Evolutionary conservation across 23 red algal species (phyloP).

Genomic region (Chondrus crispus): DNA sequence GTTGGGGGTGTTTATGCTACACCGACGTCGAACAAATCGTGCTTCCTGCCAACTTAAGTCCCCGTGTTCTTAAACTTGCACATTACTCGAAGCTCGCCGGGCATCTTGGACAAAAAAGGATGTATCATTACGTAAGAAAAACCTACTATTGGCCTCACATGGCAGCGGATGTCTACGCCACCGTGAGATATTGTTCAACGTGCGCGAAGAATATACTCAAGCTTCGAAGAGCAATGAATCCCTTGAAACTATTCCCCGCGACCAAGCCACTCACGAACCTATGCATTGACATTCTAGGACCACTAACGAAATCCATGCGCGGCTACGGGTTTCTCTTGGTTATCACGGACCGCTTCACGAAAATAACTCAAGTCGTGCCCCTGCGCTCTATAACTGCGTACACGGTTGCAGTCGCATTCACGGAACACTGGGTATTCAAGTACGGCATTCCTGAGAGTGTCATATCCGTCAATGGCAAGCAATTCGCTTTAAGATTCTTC

Average conservation of each 20-base stretch:
- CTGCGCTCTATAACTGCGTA: neutral
- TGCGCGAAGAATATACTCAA: neutral
- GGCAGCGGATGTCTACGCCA: neutral
- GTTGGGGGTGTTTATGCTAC: no score
- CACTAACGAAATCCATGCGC: neutral
- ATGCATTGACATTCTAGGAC: neutral
- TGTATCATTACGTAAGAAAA: neutral
- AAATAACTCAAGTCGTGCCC: neutral
- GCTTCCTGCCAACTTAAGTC: neutral
- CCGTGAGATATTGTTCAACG: neutral
- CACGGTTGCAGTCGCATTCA: neutral
- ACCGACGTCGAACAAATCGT: no score
- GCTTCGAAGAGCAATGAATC: neutral
- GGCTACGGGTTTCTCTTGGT: neutral
- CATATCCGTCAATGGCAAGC: neutral
- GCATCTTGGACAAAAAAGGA: neutral
- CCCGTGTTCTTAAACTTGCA: neutral
- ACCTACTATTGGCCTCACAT: constrained; percentile 1
- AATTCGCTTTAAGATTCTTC: constrained; percentile 11
- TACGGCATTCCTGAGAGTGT: neutral
- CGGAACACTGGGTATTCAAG: neutral
- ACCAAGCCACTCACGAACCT: neutral
- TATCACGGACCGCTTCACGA: constrained; percentile 7
- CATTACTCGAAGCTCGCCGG: neutral
- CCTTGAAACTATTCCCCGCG: constrained; percentile 1